Evolutionary conservation across 177 flowering plant species (phyloP).

Genomic region (Vitis hybrid): DNA sequence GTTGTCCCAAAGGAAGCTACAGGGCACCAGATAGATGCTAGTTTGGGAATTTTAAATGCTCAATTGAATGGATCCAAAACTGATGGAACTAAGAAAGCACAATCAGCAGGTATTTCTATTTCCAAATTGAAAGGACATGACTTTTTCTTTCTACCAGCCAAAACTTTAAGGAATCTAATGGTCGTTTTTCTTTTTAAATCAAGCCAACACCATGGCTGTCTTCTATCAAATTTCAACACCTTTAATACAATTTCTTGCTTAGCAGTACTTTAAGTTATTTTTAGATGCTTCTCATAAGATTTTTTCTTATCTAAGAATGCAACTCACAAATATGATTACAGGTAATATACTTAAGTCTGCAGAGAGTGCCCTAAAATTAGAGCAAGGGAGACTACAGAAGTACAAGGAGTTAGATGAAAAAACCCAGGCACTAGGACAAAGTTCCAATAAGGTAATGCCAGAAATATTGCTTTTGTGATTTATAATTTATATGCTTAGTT

Average conservation of each 20-base stretch:
- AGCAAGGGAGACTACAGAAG: constrained; percentile 52
- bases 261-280: background rate
- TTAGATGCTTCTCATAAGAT: background rate
- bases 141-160: too few species aligned
- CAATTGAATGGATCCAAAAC: constrained; percentile 17
- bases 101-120: constrained; percentile 38
- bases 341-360: constrained; percentile 51
- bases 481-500: background rate
- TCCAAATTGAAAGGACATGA: background rate
- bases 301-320: constrained; percentile 1
- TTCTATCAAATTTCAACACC: background rate
- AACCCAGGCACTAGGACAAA: constrained; percentile 34
- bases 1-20: constrained; percentile 18
- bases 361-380: constrained; percentile 55
- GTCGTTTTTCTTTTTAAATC: background rate
- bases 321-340: constrained; percentile 24
- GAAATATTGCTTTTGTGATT: background rate
- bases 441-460: constrained; percentile 46
- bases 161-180: background rate
- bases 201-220: background rate
- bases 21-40: constrained; percentile 12
- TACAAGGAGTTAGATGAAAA: constrained; percentile 45
- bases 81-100: constrained; percentile 19
- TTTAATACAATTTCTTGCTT: background rate
- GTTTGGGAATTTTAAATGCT: constrained; percentile 7